Conservation (phyloP, 176 grass and related monocot genomes). For the Triticum turgidum region DNA sequence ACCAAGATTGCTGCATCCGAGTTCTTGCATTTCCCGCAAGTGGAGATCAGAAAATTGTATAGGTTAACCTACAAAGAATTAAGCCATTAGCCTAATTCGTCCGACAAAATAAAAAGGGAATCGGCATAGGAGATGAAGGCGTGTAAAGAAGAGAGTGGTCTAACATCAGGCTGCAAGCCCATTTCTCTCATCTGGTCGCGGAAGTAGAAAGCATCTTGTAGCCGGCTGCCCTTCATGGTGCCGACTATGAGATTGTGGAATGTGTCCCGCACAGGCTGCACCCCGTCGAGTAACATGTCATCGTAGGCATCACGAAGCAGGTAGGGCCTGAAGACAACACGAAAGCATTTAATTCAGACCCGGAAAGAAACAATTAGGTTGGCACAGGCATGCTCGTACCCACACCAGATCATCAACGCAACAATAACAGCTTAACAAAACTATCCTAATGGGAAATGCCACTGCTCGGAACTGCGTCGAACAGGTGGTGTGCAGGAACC, state of each 20-base stretch:
- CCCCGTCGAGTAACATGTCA: slow-evolving; percentile 94
- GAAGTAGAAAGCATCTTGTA: slow-evolving; percentile 96
- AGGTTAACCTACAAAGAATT: slow-evolving; percentile 86
- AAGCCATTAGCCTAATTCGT: slow-evolving; percentile 23
- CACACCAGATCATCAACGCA: neutral
- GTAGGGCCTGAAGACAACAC: slow-evolving; percentile 48
- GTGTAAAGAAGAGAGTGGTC: slow-evolving; percentile 25
- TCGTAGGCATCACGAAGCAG: slow-evolving; percentile 90
- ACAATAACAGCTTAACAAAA: neutral
- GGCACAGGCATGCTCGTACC: neutral
- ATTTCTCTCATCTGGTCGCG: slow-evolving; percentile 92
- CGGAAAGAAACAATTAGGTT: neutral
- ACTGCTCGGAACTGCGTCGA: slow-evolving; percentile 39
- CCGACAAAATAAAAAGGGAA: neutral
- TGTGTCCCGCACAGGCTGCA: slow-evolving; percentile 81
- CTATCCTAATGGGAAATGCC: neutral
- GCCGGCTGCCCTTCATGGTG: slow-evolving; percentile 87
- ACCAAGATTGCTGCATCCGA: slow-evolving; percentile 90
- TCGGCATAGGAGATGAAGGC: neutral
- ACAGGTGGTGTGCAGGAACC: slow-evolving; percentile 38
- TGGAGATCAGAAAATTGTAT: slow-evolving; percentile 96
- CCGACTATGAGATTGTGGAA: slow-evolving; percentile 89
- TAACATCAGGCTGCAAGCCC: slow-evolving; percentile 88
- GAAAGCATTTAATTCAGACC: neutral
- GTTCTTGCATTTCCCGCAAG: slow-evolving; percentile 88